Percentiles rank a stretch among this genome's conserved stretches.
These are phyloP conservation scores for Aspergillus ruber DNA, from an alignment of 2,329 filamentous ascomycete genomes.

Conservation along the genomic window DNA sequence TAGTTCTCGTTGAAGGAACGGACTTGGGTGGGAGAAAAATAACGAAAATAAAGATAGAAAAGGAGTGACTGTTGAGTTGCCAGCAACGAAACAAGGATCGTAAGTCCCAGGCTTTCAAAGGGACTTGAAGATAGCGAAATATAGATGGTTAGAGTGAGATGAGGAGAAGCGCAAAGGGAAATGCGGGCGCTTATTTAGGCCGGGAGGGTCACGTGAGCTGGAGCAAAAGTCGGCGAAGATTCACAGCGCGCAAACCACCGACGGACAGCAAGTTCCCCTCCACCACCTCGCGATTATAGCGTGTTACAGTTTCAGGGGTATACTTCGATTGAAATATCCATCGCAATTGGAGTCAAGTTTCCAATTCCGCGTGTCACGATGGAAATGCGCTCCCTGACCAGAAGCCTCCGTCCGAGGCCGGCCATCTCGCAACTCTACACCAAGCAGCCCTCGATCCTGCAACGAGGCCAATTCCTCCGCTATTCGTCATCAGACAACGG, in stretches of 20 bases:
- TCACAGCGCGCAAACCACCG: background rate
- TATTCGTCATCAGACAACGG: slow-evolving; percentile 1
- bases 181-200: background rate
- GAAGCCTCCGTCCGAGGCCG: slow-evolving; percentile 27
- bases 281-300: background rate
- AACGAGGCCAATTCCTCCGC: background rate
- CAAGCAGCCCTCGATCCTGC: slow-evolving; percentile 1
- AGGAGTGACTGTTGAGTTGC: background rate
- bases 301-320: background rate
- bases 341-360: background rate
- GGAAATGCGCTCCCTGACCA: slow-evolving; percentile 27
- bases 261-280: background rate
- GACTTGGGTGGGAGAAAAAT: background rate
- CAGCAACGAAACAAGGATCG: background rate
- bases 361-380: slow-evolving; percentile 12
- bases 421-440: slow-evolving; percentile 14
- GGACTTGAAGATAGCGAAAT: background rate
- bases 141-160: background rate
- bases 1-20: background rate
- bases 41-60: background rate
- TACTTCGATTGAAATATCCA: background rate
- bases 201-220: background rate
- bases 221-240: background rate
- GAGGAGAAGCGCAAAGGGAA: background rate
- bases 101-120: background rate